Conservation (phyloP, 2,329 filamentous ascomycete genomes). For the Calonectria fujianensis region DNA sequence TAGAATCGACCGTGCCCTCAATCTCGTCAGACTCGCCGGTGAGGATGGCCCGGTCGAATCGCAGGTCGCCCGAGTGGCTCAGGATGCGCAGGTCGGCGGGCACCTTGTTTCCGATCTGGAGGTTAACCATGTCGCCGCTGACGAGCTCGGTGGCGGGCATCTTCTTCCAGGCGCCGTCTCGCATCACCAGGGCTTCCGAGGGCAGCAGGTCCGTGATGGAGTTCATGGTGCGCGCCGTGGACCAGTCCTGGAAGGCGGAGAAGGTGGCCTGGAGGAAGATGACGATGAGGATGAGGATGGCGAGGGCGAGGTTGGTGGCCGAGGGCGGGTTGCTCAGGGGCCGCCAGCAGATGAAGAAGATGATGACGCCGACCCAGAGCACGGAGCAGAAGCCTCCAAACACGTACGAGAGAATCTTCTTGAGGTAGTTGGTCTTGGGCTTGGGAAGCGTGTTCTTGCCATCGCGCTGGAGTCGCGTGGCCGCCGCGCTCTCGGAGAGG, state of each 20-base stretch:
- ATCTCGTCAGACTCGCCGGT: conserved; percentile 66
- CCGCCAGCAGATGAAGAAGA: conserved; percentile 69
- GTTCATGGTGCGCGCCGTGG: conserved; percentile 67
- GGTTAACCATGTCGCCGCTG: conserved; percentile 67
- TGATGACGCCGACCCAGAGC: conserved; percentile 67
- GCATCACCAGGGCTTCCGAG: conserved; percentile 64
- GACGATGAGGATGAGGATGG: conserved; percentile 68
- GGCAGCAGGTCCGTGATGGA: conserved; percentile 68
- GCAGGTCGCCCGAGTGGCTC: conserved; percentile 63
- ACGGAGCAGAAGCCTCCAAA: conserved; percentile 70
- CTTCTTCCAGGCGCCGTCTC: conserved; percentile 64
- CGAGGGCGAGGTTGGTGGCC: conserved; percentile 65
- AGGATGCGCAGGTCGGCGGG: conserved; percentile 68
- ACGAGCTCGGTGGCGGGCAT: conserved; percentile 66
- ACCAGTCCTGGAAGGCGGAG: conserved; percentile 69
- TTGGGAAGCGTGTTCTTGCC: conserved; percentile 65
- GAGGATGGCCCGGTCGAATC: conserved; percentile 64
- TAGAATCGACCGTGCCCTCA: conserved; percentile 63
- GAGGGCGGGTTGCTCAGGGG: conserved; percentile 68
- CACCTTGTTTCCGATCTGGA: conserved; percentile 69
- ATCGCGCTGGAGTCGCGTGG: conserved; percentile 61
- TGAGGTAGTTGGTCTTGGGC: conserved; percentile 65
- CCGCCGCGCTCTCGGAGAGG: conserved; percentile 59
- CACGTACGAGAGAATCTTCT: conserved; percentile 64
- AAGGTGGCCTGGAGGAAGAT: conserved; percentile 68